A percentile compares a stretch with the other conserved stretches of the same genome.
Conservation (phyloP, 805 yeast genomes). For the Groenewaldozyma tartarivorans region DNA sequence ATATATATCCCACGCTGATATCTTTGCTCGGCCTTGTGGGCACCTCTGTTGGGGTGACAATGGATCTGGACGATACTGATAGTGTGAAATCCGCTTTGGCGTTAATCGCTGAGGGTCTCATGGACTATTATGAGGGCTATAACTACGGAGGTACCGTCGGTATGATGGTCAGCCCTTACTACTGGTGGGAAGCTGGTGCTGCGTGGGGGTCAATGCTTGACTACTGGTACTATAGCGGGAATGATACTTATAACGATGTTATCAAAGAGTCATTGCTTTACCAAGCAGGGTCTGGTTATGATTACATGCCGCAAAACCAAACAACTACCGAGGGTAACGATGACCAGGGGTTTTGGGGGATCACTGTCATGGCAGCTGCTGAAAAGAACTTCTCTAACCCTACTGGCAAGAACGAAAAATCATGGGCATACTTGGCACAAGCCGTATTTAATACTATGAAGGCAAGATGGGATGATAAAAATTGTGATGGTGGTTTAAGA, state of each 20-base stretch:
- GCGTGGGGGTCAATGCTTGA: slow-evolving; percentile 86
- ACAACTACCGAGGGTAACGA: slow-evolving; percentile 93
- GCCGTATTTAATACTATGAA: slow-evolving; percentile 90
- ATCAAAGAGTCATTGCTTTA: slow-evolving; percentile 55
- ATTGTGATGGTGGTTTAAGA: slow-evolving; percentile 83
- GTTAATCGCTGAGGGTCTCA: slow-evolving; percentile 47
- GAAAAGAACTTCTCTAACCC: slow-evolving; percentile 79
- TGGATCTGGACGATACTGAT: slow-evolving; percentile 28
- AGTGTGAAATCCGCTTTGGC: slow-evolving; percentile 45
- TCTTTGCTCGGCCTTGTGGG: neutral
- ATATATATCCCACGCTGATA: neutral
- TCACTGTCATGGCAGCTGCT: slow-evolving; percentile 85
- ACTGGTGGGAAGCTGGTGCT: slow-evolving; percentile 99
- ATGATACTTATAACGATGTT: slow-evolving; percentile 52
- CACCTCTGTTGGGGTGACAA: slow-evolving; percentile 4
- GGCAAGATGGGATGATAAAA: slow-evolving; percentile 65
- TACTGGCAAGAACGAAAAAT: slow-evolving; percentile 39
- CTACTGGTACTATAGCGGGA: slow-evolving; percentile 60
- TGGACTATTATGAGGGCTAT: slow-evolving; percentile 60
- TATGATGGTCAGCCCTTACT: slow-evolving; percentile 80
- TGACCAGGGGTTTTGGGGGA: slow-evolving; percentile 97
- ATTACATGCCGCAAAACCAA: slow-evolving; percentile 82
- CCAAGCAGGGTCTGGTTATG: slow-evolving; percentile 65
- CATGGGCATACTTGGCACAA: slow-evolving; percentile 76
- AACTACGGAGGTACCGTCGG: slow-evolving; percentile 72